These are phyloP conservation scores for Fraxinus nigra DNA, from an alignment of 305 asterid genomes.

Conservation along the genomic window DNA sequence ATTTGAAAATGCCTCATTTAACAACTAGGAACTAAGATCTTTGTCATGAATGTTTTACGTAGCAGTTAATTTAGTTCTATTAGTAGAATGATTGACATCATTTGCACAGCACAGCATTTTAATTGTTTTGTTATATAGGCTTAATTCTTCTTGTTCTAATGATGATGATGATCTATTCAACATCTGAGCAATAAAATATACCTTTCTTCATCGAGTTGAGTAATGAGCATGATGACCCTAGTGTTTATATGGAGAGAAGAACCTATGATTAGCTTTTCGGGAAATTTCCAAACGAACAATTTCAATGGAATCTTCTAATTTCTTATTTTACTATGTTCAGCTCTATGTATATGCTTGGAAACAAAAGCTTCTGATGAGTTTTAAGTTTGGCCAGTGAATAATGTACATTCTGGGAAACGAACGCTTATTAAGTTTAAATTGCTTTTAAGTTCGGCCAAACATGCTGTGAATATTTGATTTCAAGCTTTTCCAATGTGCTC, in stretches of 20 bases:
- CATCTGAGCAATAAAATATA: too few species aligned
- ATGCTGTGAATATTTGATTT: background rate
- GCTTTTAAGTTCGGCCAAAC: background rate
- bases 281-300: background rate
- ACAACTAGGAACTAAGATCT: background rate
- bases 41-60: background rate
- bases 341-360: background rate
- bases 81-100: background rate
- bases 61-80: background rate
- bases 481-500: background rate
- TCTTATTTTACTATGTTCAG: background rate
- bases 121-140: background rate
- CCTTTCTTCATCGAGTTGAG: background rate
- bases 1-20: background rate
- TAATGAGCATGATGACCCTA: background rate
- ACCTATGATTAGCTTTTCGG: background rate
- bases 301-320: background rate
- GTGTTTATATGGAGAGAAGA: background rate
- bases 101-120: background rate
- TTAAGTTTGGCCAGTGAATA: background rate
- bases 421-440: background rate
- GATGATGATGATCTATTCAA: too few species aligned
- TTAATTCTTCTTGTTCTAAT: background rate
- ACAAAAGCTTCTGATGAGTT: background rate
- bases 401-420: background rate